Conservation (phyloP, 176 grass and related monocot species). For the Hsuehochloa calcarea region DNA sequence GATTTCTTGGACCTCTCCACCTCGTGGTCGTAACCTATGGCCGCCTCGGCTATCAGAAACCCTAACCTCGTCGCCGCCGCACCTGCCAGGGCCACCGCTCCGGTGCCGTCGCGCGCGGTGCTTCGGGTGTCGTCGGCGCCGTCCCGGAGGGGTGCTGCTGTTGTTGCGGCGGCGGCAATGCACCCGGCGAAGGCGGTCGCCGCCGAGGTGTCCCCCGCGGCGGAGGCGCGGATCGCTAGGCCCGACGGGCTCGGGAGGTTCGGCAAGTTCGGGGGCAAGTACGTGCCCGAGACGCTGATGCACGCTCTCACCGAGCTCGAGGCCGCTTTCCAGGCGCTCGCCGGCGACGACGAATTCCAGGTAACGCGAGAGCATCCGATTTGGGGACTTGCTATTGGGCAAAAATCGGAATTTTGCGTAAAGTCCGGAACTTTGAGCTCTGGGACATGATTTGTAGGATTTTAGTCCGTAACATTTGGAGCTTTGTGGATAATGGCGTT, state of each 20-base stretch:
- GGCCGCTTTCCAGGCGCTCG: slow-evolving; percentile 66
- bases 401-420: not conserved
- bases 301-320: slow-evolving; percentile 82
- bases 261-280: slow-evolving; percentile 92
- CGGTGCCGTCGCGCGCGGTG: not conserved
- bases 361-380: not conserved
- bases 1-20: not conserved
- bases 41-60: slow-evolving; percentile 44
- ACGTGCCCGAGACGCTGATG: slow-evolving; percentile 96
- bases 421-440: not conserved
- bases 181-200: slow-evolving; percentile 44
- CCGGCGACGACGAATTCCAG: slow-evolving; percentile 73
- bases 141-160: not conserved
- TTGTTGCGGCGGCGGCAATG: slow-evolving; percentile 22
- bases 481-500: not conserved
- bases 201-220: slow-evolving; percentile 12
- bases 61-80: slow-evolving; percentile 38
- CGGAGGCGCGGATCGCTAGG: slow-evolving; percentile 21
- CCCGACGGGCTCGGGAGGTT: slow-evolving; percentile 77
- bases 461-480: not conserved
- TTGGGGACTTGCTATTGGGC: not conserved
- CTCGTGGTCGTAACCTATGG: slow-evolving; percentile 1
- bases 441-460: not conserved
- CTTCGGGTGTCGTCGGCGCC: not conserved
- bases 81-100: not conserved